Evolutionary conservation across 495 filamentous ascomycete species (phyloP), one percentile per base, ranked within the genome.

Genomic region (Penicillium flavigenum): DNA sequence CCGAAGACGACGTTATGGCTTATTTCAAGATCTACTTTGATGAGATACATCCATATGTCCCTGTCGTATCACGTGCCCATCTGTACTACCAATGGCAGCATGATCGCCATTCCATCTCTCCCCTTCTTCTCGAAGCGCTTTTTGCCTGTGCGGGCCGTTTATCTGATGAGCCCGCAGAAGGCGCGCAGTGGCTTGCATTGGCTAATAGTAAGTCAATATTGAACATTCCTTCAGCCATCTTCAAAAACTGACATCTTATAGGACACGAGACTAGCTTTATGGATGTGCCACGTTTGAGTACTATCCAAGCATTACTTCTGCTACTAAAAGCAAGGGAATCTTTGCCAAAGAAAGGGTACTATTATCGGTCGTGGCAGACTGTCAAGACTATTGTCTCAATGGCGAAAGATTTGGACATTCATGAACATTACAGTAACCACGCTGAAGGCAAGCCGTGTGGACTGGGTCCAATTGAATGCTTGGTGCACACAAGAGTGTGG

Each of bases 331-430:
- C 94, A 2, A 81, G 92, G 59, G 94, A 98, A 69, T 87, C 90
- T 31, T 83, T 88, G 45, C 95, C 95, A 2, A 94, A 94, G 68
- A 86, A 91, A 63, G 94, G 94, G 2, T 98, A 98, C 70, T 98
- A 94, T 72, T 98, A 92, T 68, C 85, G 94, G 24, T 98, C 94
- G 11, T 98, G 94, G 94, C 96, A 96, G 84, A 95, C 89, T 7
- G 86, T 97, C 46, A 92, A 96, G 52, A 91, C 89, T 42, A 87
- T 92, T 53, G 86, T 96, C 22, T 86, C 90, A 11, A 95, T 98
- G 89, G 91, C 86, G 43, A 92, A 95, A 63, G 94, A 98, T 67
- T 79, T 98, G 52, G 92, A 91, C 42, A 78, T 98, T 8, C 86
- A 97, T 66, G 91, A 95, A 66, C 94, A 98, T 72, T 84, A 85